Base-by-base conservation (phyloP, 148 eudicot genomes). In the Linanthus parryae region DNA sequence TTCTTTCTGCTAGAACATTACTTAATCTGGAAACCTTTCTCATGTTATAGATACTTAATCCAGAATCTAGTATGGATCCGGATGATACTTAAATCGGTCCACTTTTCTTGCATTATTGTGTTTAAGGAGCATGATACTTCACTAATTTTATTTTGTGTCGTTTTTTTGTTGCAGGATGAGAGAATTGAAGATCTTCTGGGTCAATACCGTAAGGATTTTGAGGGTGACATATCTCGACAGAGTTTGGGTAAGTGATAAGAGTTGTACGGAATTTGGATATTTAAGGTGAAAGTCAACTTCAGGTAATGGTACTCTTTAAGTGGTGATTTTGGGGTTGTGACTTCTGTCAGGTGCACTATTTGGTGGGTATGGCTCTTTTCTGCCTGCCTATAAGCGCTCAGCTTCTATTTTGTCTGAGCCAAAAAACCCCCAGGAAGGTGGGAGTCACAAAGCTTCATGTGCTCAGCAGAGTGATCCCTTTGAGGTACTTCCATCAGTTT, bases 311-410 rank as follows among this genome's bases (percentile, higher is more conserved):
- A 13, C 7, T 7, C 42, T 38, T 13, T 38, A 38, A 38, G 17
- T 38, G 17, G 4, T 38, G 42, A 7, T 14, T 38, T 38, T 16
- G 29, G 22, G 29, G 34, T 34, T n/a, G 34, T 44, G 25, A 15
- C 48, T 52, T 31, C 54, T 36, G 58, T 50, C 56, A 75, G 80
- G 80, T 27, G 63, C 80, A 45, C 58, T 60, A 48, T 63, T 19
- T 51, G 80, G 80, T 33, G 76, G 59, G 21, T 75, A 75, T 70
- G 80, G 80, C 23, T 70, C 80, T 46, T 75, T 75, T 52, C 50
- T 75, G 43, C 69, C 65, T 31, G 60, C 57, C 50, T 53, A 70
- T 43, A 52, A 58, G 33, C 66, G 64, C n/a, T 51, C 64, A 26
- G 52, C 63, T 40, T 47, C 66, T n/a, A 21, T 49, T 45, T 44